Evolutionary conservation across 2,329 filamentous ascomycete genomes (phyloP), one percentile per base, ranked within the genome.

Genomic region (Plenodomus biglobosus): DNA sequence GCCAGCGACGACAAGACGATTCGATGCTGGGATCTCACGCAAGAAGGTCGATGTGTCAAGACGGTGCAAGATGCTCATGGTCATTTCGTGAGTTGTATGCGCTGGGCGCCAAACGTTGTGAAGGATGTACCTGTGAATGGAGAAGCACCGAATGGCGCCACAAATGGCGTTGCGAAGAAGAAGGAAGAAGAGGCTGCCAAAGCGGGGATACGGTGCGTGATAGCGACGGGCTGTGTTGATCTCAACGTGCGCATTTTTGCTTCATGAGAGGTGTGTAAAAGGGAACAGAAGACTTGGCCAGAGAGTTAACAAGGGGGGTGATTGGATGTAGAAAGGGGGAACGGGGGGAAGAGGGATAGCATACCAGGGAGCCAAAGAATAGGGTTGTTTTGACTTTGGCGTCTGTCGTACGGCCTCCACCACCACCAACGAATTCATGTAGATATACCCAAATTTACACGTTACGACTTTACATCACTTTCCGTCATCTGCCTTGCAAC

Each of bases 1-100:
- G 89, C 88, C 17, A 83, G 87, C 15, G 92, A 97, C 69, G 92
- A 97, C 75, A 95, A 94, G 76, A 92, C 90, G 3, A 79, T 97
- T 50, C 81, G 92, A 46, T 96, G 92, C 76, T 97, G 92, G 92
- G 92, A 97, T 75, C 76, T 97, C 20, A 81, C 82, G 20, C 92
- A 97, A 68, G 91, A 95, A 69, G 90, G 89, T 36, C 92, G 91
- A 65, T 92, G 90, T 62, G 90, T 96, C 58, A 92, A 92, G 72
- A 85, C 84, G 0, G 76, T 97, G 15, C 79, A 80, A 32, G 88
- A 90, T 54, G 85, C 85, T 0, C 91, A 95, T 67, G 85, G 81
- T 3, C 90, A 91, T 66, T 96, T 97, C 64, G 83, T 96, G 41
- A 91, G 84, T 51, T 92, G 88, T 66, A 78, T 96, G 62, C 77